phyloP scores from a whole-genome alignment of 371 early-diverging fungal genomes.

The Syncephalastrum sp. region DNA sequence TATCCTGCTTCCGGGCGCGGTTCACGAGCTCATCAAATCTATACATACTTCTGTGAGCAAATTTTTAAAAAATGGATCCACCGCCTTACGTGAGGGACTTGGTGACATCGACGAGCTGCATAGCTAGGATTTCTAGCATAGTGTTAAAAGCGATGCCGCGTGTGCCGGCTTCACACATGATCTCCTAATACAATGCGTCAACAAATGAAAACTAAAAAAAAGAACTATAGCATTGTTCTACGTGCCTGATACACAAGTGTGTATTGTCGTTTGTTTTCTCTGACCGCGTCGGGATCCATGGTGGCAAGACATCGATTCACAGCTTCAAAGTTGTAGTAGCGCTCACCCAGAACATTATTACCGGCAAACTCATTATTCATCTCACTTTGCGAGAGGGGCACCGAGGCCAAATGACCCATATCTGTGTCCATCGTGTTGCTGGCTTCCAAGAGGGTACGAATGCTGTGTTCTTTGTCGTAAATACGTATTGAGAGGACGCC shows the following conservation, averaged over 20 bases:
- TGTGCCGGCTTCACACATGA: slow-evolving; percentile 15
- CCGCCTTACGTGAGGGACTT: slow-evolving; percentile 45
- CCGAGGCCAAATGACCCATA: slow-evolving; percentile 15
- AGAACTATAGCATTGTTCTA: too few relatives aligned
- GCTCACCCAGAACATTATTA: slow-evolving; percentile 21
- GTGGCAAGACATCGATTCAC: slow-evolving; percentile 31
- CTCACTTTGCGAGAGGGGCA: slow-evolving; percentile 9
- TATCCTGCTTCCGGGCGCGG: slow-evolving; percentile 25
- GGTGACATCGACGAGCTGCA: slow-evolving; percentile 45
- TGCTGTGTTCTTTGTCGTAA: slow-evolving; percentile 38
- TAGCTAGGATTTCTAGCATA: slow-evolving; percentile 43
- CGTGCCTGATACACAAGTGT: slow-evolving; percentile 44
- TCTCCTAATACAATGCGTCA: slow-evolving; percentile 17
- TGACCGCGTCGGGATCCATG: slow-evolving; percentile 33
- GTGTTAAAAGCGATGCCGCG: slow-evolving; percentile 48
- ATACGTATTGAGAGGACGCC: slow-evolving; percentile 46
- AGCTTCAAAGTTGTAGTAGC: slow-evolving; percentile 25
- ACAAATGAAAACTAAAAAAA: not conserved
- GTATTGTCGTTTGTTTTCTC: slow-evolving; percentile 30
- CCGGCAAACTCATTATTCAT: not conserved
- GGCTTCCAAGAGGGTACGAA: slow-evolving; percentile 29
- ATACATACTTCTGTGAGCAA: not conserved
- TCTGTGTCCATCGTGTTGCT: slow-evolving; percentile 25
- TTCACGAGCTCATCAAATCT: slow-evolving; percentile 35
- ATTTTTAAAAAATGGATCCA: too few relatives aligned